Conservation (phyloP, 2,329 filamentous ascomycete genomes). For the Chrysoporthe austroafricana region DNA sequence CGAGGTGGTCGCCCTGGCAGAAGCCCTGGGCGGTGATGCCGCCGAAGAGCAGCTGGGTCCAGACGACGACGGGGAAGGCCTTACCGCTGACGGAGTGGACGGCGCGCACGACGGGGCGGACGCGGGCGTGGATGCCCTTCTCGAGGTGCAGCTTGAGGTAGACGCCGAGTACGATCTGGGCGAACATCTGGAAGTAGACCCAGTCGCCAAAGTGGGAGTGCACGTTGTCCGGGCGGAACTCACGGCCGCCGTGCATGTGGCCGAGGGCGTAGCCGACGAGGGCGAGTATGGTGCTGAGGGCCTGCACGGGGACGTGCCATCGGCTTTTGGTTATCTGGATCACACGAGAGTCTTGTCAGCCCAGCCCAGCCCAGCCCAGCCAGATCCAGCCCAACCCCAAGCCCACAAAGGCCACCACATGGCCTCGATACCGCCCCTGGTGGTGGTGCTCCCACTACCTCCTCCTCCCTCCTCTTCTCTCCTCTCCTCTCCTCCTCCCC, state of each 20-base stretch:
- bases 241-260: slow-evolving; percentile 85
- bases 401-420: too few species aligned
- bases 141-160: slow-evolving; percentile 91
- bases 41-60: slow-evolving; percentile 95
- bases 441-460: background rate
- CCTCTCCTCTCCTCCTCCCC: background rate
- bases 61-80: slow-evolving; percentile 80
- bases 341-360: background rate
- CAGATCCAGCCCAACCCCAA: background rate
- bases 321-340: slow-evolving; percentile 80
- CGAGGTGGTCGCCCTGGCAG: slow-evolving; percentile 87
- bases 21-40: slow-evolving; percentile 92
- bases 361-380: background rate
- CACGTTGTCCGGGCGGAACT: slow-evolving; percentile 76
- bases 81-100: slow-evolving; percentile 85
- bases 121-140: slow-evolving; percentile 77
- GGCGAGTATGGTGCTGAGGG: slow-evolving; percentile 73
- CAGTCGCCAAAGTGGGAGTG: slow-evolving; percentile 81
- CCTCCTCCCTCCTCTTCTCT: background rate
- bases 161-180: slow-evolving; percentile 78
- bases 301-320: slow-evolving; percentile 93
- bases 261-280: slow-evolving; percentile 88
- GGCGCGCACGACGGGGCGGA: slow-evolving; percentile 72
- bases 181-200: slow-evolving; percentile 77
- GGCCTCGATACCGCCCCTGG: too few species aligned